A percentile compares a stretch with the other conserved stretches of the same genome.
Evolutionary conservation across 179 eudicot genomes (phyloP).

Genomic region (Sideroxylon spinosum): DNA sequence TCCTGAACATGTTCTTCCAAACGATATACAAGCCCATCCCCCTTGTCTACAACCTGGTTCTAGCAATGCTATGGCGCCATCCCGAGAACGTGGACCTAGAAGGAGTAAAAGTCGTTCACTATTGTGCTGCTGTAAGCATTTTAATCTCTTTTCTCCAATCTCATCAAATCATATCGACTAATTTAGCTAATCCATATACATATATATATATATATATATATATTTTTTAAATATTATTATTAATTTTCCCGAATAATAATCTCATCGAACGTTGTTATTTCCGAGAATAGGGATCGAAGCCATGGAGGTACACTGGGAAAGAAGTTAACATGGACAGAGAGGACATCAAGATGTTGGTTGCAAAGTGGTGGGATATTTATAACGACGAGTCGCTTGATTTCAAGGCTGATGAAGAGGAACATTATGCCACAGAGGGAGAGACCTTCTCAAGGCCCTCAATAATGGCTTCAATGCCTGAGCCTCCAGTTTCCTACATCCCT

Average conservation of each 20-base stretch:
- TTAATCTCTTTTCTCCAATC: background rate
- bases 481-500: constrained; percentile 13
- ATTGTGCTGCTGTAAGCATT: constrained; percentile 41
- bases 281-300: constrained; percentile 45
- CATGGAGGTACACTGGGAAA: constrained; percentile 57
- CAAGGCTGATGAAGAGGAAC: constrained; percentile 11
- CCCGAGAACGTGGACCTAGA: constrained; percentile 25
- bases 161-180: background rate
- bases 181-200: constrained; percentile 5
- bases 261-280: background rate
- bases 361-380: constrained; percentile 49
- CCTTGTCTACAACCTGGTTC: constrained; percentile 19
- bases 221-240: too few relatives aligned
- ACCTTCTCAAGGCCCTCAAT: constrained; percentile 16
- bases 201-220: too few relatives aligned
- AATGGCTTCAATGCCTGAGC: constrained; percentile 29
- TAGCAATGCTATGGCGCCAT: constrained; percentile 30
- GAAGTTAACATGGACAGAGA: constrained; percentile 61
- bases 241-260: background rate
- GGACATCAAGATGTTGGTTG: constrained; percentile 50
- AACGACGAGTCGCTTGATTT: constrained; percentile 44
- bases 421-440: constrained; percentile 1
- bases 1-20: constrained; percentile 24
- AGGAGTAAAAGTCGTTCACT: constrained; percentile 23
- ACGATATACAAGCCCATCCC: constrained; percentile 22